These are phyloP conservation scores for Posidonia oceanica DNA, from an alignment of 116 monocot species.

Conservation along the genomic window DNA sequence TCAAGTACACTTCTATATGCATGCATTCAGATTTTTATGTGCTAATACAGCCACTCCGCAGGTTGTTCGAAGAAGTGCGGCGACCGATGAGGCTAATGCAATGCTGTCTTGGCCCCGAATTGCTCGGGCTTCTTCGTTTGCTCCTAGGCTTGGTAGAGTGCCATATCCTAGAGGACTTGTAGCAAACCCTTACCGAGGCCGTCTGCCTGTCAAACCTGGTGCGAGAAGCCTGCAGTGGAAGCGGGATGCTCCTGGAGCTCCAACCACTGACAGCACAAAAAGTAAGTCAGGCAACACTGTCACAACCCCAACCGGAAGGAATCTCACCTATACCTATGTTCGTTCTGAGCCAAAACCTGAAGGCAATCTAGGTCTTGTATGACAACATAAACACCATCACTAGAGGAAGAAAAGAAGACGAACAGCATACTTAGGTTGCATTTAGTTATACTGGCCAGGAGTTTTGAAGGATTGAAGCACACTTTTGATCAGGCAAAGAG, in stretches of 20 bases:
- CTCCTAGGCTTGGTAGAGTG: constrained; percentile 7
- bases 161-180: constrained; percentile 15
- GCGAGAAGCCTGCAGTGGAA: constrained; percentile 24
- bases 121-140: constrained; percentile 7
- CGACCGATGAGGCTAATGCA: constrained; percentile 4
- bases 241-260: constrained; percentile 8
- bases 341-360: constrained; percentile 10
- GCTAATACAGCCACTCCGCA: neutral
- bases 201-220: constrained; percentile 11
- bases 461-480: too few relatives aligned
- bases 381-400: neutral
- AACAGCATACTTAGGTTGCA: too few relatives aligned
- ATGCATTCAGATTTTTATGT: neutral
- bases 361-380: neutral
- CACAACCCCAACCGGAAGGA: constrained; percentile 2
- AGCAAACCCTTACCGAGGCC: constrained; percentile 7
- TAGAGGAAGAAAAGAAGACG: neutral
- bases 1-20: too few relatives aligned
- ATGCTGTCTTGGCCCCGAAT: constrained; percentile 13
- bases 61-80: constrained; percentile 12
- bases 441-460: neutral
- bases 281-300: neutral
- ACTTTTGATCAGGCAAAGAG: too few relatives aligned
- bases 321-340: constrained; percentile 19
- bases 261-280: neutral